phyloP scores from a whole-genome alignment of 352 stramenopile species.

The Globisporangium alternatum region DNA sequence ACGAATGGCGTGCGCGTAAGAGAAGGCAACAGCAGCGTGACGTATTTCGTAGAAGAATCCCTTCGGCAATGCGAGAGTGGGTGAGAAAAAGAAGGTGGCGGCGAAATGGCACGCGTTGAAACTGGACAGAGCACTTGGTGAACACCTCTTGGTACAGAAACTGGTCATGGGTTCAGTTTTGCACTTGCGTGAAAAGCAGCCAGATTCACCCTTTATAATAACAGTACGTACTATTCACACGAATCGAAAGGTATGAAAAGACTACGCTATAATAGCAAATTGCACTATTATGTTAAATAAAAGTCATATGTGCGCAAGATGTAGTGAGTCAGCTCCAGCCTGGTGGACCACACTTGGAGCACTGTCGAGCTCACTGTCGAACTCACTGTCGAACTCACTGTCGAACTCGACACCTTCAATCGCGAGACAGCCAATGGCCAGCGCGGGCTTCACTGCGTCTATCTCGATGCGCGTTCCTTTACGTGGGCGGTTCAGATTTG shows the following conservation, averaged over 20 bases:
- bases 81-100: background rate
- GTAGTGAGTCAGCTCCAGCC: too few relatives aligned
- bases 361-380: too few relatives aligned
- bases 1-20: background rate
- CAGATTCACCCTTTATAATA: constrained; percentile 1
- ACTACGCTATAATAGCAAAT: too few relatives aligned
- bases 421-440: background rate
- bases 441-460: background rate
- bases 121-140: constrained; percentile 12
- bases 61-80: background rate
- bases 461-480: background rate
- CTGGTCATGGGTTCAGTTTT: constrained; percentile 6
- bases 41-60: background rate
- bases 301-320: background rate
- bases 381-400: too few relatives aligned
- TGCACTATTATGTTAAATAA: background rate
- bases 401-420: background rate
- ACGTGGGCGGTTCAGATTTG: background rate
- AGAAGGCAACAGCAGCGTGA: background rate
- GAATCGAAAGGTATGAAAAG: background rate
- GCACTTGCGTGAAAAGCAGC: background rate
- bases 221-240: background rate
- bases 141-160: background rate
- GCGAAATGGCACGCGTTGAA: background rate
- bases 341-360: too few relatives aligned